Evolutionary conservation across 2,329 filamentous ascomycete genomes (phyloP).

Genomic region (Gliomastix tumulicola): DNA sequence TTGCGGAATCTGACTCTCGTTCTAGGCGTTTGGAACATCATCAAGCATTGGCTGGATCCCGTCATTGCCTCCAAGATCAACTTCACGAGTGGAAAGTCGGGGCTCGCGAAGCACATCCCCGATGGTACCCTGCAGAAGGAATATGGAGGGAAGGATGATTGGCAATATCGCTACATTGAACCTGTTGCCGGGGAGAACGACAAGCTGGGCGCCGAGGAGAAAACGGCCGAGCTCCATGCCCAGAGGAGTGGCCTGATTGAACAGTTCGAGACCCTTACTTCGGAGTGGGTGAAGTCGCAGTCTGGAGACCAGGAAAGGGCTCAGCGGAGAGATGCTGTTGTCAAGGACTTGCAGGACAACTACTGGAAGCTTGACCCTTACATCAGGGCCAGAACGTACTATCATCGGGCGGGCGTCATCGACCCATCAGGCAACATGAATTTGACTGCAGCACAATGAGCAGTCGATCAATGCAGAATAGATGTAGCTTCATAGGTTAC

Average conservation of each 20-base stretch:
- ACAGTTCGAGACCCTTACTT: constrained; percentile 51
- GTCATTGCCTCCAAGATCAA: constrained; percentile 68
- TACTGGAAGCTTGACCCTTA: constrained; percentile 70
- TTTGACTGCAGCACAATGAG: constrained; percentile 5
- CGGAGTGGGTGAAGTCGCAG: constrained; percentile 45
- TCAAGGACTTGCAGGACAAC: constrained; percentile 45
- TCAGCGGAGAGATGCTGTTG: constrained; percentile 41
- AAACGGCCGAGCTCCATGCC: constrained; percentile 38
- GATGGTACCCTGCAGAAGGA: constrained; percentile 49
- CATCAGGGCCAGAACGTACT: constrained; percentile 21
- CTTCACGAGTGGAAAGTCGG: constrained; percentile 56
- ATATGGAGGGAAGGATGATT: constrained; percentile 60
- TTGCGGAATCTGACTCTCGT: background rate
- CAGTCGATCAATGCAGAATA: too few species aligned
- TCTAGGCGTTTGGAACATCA: constrained; percentile 47
- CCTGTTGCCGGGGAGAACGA: constrained; percentile 53
- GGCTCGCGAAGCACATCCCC: constrained; percentile 54
- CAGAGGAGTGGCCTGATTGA: constrained; percentile 45
- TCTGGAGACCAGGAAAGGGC: too few species aligned
- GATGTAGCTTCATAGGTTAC: too few species aligned
- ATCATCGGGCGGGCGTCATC: constrained; percentile 5
- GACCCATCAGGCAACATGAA: constrained; percentile 1
- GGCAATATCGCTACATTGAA: constrained; percentile 59
- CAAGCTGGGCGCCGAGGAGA: constrained; percentile 34
- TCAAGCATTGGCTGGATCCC: constrained; percentile 70